A percentile compares a stretch with the other conserved stretches of the same genome.
phyloP scores from a whole-genome alignment of 2,329 filamentous ascomycete genomes.

The Volutella citrinella region DNA sequence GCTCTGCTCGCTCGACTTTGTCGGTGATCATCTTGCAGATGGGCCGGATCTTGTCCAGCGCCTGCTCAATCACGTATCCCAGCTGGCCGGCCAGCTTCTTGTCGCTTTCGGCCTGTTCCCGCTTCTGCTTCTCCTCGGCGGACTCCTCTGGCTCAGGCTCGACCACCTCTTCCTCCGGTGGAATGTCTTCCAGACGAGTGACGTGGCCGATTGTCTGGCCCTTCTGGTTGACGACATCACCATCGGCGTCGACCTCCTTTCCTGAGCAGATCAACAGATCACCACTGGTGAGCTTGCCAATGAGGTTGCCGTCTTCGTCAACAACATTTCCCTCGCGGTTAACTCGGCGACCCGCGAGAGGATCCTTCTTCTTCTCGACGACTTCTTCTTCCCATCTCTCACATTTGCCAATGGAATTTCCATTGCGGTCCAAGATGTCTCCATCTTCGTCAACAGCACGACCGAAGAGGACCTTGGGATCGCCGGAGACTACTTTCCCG shows the following conservation, averaged over 20 bases:
- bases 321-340: constrained; percentile 59
- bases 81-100: constrained; percentile 77
- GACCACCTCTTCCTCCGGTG: constrained; percentile 26
- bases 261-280: constrained; percentile 62
- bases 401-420: constrained; percentile 55
- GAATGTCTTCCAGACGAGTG: constrained; percentile 61
- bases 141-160: constrained; percentile 46
- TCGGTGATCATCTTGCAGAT: constrained; percentile 84
- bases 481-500: constrained; percentile 67
- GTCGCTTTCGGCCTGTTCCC: constrained; percentile 61
- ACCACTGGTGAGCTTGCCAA: constrained; percentile 69
- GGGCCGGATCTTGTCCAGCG: constrained; percentile 78
- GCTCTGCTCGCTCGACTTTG: constrained; percentile 77
- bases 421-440: constrained; percentile 76
- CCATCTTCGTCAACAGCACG: constrained; percentile 78
- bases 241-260: constrained; percentile 68
- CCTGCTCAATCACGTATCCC: constrained; percentile 68
- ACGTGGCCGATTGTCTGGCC: constrained; percentile 66
- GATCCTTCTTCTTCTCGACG: constrained; percentile 50
- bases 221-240: constrained; percentile 68
- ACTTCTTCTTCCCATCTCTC: constrained; percentile 58
- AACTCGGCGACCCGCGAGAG: constrained; percentile 52
- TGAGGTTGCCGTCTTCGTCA: constrained; percentile 55
- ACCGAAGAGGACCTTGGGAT: constrained; percentile 69
- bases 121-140: constrained; percentile 48